Evolutionary conservation across 306 rosid species (phyloP).

Genomic region (Hippophae tibetana): DNA sequence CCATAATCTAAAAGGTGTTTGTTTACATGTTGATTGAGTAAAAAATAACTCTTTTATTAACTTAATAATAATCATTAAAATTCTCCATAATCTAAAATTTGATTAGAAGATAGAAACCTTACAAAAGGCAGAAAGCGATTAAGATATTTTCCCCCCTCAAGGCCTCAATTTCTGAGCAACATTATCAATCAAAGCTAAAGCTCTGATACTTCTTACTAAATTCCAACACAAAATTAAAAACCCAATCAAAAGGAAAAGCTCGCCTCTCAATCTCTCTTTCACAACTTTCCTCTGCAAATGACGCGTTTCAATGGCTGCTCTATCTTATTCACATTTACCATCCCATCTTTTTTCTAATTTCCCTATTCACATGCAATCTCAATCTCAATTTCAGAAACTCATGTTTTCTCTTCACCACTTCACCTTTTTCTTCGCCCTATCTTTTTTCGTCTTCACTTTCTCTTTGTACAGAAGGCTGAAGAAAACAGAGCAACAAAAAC

Average conservation of each 20-base stretch:
- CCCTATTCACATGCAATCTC: conserved; percentile 11
- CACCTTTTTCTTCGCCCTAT: conserved; percentile 26
- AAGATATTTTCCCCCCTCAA: no score
- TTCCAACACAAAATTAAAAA: background rate
- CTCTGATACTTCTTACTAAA: no score
- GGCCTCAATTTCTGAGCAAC: no score
- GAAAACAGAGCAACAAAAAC: conserved; percentile 13
- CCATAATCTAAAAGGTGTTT: no score
- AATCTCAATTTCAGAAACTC: conserved; percentile 25
- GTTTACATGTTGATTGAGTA: no score
- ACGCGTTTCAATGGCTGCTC: conserved; percentile 49
- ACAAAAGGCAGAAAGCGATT: no score
- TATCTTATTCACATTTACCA: conserved; percentile 7
- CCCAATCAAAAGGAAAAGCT: background rate
- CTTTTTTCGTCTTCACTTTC: conserved; percentile 23
- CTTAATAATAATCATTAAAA: no score
- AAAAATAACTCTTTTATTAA: no score
- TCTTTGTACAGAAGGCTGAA: conserved; percentile 25
- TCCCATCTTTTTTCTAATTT: conserved; percentile 20
- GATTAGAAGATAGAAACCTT: no score
- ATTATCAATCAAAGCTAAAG: no score
- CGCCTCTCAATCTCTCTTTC: conserved; percentile 3
- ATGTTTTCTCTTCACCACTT: conserved; percentile 23
- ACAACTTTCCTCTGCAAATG: conserved; percentile 16
- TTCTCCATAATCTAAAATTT: no score